phyloP scores from a whole-genome alignment of 805 yeast species.

The Wickerhamiella occidentalis region DNA sequence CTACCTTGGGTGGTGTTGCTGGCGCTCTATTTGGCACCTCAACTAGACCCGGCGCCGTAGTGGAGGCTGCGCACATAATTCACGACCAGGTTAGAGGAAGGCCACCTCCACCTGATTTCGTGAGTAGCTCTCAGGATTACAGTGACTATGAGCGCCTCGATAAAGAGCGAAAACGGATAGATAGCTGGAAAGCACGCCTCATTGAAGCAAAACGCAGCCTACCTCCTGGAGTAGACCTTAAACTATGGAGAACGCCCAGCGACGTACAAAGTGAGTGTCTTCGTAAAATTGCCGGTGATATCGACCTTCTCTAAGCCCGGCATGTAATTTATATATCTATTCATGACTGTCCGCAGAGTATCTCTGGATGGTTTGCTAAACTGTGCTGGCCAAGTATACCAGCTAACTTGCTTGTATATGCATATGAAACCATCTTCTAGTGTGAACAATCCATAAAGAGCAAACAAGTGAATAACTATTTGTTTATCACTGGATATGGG shows the following conservation, averaged over 20 bases:
- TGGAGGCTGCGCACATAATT: conserved; percentile 6
- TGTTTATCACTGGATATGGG: too few species aligned
- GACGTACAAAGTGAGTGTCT: conserved; percentile 31
- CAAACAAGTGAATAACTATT: too few species aligned
- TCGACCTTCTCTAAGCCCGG: background rate
- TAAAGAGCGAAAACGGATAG: conserved; percentile 32
- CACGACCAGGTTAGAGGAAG: background rate
- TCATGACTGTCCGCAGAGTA: too few species aligned
- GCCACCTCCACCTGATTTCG: conserved; percentile 14
- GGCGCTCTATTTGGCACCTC: conserved; percentile 12
- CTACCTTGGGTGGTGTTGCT: conserved; percentile 12
- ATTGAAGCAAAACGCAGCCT: conserved; percentile 32
- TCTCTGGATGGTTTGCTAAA: too few species aligned
- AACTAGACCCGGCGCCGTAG: background rate
- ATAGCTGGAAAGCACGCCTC: conserved; percentile 45
- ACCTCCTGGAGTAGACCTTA: conserved; percentile 32
- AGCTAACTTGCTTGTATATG: too few species aligned
- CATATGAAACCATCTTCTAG: too few species aligned
- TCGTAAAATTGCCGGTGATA: conserved; percentile 13
- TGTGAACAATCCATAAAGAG: too few species aligned
- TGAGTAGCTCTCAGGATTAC: conserved; percentile 23
- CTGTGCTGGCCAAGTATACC: too few species aligned
- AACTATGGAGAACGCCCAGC: conserved; percentile 35
- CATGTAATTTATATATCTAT: background rate
- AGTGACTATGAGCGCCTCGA: conserved; percentile 20